Evolutionary conservation across 2,329 filamentous ascomycete species (phyloP).

Genomic region (Aspergillus sclerotialis): DNA sequence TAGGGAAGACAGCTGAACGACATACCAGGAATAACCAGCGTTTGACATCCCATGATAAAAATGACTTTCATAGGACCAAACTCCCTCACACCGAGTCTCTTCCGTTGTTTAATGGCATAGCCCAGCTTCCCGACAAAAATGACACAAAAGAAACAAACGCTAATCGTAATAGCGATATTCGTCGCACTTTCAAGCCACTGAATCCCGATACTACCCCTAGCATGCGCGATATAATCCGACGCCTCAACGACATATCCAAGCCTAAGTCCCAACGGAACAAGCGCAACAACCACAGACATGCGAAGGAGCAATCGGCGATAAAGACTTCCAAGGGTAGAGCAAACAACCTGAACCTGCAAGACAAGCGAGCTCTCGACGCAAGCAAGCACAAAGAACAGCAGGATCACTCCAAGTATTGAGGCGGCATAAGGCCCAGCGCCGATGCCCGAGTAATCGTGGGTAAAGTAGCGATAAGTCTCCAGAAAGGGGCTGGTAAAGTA

Average conservation of each 20-base stretch:
- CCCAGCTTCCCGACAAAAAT: conserved; percentile 58
- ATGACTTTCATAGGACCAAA: conserved; percentile 62
- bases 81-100: conserved; percentile 50
- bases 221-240: conserved; percentile 31
- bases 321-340: conserved; percentile 40
- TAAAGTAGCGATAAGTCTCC: conserved; percentile 55
- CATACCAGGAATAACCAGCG: conserved; percentile 57
- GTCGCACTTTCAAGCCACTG: conserved; percentile 38
- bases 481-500: conserved; percentile 57
- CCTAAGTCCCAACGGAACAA: conserved; percentile 48
- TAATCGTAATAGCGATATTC: conserved; percentile 47
- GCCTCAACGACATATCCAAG: conserved; percentile 47
- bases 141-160: conserved; percentile 56
- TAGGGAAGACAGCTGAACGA: neutral
- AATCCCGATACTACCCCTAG: conserved; percentile 19
- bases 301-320: conserved; percentile 42
- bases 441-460: conserved; percentile 49
- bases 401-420: conserved; percentile 43
- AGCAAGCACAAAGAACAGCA: conserved; percentile 48
- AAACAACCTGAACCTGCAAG: conserved; percentile 58
- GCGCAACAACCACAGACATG: conserved; percentile 43
- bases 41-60: conserved; percentile 62
- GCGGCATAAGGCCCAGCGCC: conserved; percentile 36
- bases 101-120: conserved; percentile 50
- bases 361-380: conserved; percentile 54